Evolutionary conservation across 305 asterid species (phyloP).

Genomic region (Fraxinus paxiana): DNA sequence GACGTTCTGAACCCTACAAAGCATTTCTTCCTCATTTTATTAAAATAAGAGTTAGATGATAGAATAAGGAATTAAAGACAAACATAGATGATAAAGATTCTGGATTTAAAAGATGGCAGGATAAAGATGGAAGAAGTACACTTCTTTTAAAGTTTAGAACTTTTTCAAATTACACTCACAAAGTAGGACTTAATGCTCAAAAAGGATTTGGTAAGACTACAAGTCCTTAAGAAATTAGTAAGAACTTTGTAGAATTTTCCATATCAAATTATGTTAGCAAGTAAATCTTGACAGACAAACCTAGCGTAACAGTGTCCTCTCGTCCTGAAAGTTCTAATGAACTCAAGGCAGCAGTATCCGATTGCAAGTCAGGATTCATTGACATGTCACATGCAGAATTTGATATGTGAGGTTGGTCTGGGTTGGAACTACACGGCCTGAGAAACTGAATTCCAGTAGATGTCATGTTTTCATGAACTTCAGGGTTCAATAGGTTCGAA

Average conservation of each 20-base stretch:
- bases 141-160: background rate
- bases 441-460: constrained; percentile 34
- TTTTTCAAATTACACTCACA: background rate
- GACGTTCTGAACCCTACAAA: constrained; percentile 7
- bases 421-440: constrained; percentile 48
- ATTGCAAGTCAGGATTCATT: constrained; percentile 31
- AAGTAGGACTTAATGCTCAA: background rate
- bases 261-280: constrained; percentile 15
- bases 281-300: constrained; percentile 36
- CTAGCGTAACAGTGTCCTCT: constrained; percentile 37
- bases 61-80: background rate
- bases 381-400: constrained; percentile 29
- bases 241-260: background rate
- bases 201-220: constrained; percentile 6
- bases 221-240: constrained; percentile 2
- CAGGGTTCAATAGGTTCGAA: constrained; percentile 24
- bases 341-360: constrained; percentile 28
- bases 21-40: background rate
- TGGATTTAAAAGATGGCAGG: background rate
- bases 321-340: constrained; percentile 25
- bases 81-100: background rate
- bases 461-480: constrained; percentile 30
- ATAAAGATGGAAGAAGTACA: background rate
- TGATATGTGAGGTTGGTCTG: constrained; percentile 35
- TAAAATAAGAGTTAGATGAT: background rate